Conservation (phyloP, 805 yeast species). For the Saturnispora zaruensis region DNA sequence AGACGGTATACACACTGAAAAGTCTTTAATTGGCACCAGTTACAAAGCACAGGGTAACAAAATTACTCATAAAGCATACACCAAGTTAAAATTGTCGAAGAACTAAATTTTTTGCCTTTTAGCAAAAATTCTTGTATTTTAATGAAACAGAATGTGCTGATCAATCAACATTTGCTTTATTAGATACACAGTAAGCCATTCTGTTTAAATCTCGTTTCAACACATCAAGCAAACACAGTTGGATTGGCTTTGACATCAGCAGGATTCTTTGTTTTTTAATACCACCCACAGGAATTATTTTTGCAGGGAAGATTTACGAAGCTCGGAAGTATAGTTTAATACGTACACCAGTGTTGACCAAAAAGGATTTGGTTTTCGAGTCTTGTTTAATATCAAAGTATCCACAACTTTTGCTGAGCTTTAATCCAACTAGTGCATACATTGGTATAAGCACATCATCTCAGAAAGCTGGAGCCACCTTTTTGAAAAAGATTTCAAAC, state of each 20-base stretch:
- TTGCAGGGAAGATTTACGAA: neutral
- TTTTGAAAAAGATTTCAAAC: too few species aligned
- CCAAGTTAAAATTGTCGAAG: constrained; percentile 17
- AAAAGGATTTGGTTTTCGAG: too few species aligned
- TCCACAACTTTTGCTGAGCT: too few species aligned
- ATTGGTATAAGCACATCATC: too few species aligned
- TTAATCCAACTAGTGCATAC: too few species aligned
- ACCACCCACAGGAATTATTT: neutral
- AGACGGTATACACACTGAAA: constrained; percentile 23
- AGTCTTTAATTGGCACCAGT: constrained; percentile 24
- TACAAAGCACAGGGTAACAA: constrained; percentile 29
- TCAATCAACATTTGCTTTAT: neutral
- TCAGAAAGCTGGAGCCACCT: too few species aligned
- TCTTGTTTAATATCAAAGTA: too few species aligned
- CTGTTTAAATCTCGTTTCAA: neutral
- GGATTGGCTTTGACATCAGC: neutral
- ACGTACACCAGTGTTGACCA: too few species aligned
- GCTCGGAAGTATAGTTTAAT: too few species aligned
- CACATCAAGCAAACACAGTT: neutral
- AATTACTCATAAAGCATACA: constrained; percentile 26
- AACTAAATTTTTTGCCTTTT: neutral
- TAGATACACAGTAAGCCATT: neutral
- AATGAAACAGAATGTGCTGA: neutral
- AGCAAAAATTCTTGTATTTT: neutral
- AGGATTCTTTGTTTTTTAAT: neutral